phyloP scores from a whole-genome alignment of 73 alveolate species.

The Tetrahymena malaccensis region DNA sequence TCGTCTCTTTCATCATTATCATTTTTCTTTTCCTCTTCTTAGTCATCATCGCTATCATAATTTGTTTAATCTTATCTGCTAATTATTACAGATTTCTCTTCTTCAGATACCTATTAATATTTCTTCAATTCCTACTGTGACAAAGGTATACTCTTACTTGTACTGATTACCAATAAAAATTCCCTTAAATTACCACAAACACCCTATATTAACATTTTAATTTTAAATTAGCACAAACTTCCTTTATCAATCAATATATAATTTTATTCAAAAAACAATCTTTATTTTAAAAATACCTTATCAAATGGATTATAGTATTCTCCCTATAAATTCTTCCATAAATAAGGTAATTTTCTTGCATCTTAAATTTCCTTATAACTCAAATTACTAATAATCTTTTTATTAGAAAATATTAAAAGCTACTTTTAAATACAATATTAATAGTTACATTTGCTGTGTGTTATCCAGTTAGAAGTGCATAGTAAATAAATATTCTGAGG shows the following conservation, averaged over 20 bases:
- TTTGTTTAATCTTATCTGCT: not conserved
- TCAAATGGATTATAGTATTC: not conserved
- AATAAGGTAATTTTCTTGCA: not conserved
- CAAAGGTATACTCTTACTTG: not conserved
- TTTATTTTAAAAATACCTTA: not conserved
- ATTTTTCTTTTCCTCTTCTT: not conserved
- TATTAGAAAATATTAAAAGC: not conserved
- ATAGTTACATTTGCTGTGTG: not conserved
- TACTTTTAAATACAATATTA: not conserved
- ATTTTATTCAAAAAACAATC: too few relatives aligned
- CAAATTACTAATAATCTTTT: not conserved
- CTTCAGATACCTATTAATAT: not conserved
- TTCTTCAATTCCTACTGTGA: not conserved
- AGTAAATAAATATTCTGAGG: not conserved
- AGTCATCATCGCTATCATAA: not conserved
- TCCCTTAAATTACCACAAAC: not conserved
- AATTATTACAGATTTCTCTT: not conserved
- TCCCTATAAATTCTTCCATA: not conserved
- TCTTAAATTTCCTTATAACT: not conserved
- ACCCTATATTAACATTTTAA: not conserved
- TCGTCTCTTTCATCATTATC: not conserved
- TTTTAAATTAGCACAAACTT: too few relatives aligned
- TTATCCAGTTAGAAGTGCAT: not conserved
- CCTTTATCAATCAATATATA: too few relatives aligned
- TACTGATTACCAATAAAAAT: not conserved